A percentile compares a stretch with the other conserved stretches of the same genome.
phyloP scores from a whole-genome alignment of 2,329 filamentous ascomycete species.

The Verticillium nonalfalfae region DNA sequence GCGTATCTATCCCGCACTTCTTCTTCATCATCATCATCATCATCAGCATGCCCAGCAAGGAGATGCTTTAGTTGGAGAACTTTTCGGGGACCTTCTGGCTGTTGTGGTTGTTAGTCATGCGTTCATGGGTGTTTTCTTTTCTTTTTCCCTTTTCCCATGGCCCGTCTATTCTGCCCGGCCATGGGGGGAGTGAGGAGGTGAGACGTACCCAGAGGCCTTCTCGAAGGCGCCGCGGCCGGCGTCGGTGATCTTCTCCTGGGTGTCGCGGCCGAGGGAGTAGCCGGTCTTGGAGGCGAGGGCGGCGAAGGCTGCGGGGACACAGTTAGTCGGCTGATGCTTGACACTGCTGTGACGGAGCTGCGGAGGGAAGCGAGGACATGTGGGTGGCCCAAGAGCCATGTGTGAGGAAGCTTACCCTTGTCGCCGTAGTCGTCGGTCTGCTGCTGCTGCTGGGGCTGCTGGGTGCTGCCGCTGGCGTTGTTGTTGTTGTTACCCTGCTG shows the following conservation, averaged over 20 bases:
- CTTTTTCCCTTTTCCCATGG: too few relatives aligned
- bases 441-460: neutral
- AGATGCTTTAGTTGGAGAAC: conserved; percentile 24
- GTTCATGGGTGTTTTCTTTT: neutral
- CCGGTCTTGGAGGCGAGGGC: conserved; percentile 25
- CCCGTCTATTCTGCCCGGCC: neutral
- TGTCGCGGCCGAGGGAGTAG: conserved; percentile 22
- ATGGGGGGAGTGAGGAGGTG: neutral
- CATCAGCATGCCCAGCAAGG: neutral
- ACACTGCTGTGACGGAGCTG: too few relatives aligned
- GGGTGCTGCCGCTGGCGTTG: neutral
- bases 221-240: conserved; percentile 25
- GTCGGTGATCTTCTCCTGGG: conserved; percentile 32
- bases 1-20: neutral
- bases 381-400: neutral
- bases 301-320: conserved; percentile 18
- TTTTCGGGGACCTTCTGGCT: conserved; percentile 22
- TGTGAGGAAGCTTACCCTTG: conserved; percentile 22
- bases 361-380: neutral
- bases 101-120: neutral
- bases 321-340: neutral
- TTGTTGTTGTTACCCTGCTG: neutral
- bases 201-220: conserved; percentile 27
- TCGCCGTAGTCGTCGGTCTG: conserved; percentile 27
- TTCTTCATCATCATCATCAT: neutral